Percentiles rank a stretch among this genome's conserved stretches.
These are phyloP conservation scores for Dictyostelium firmibasis DNA, from an alignment of 78 protist genomes.

Conservation along the genomic window DNA sequence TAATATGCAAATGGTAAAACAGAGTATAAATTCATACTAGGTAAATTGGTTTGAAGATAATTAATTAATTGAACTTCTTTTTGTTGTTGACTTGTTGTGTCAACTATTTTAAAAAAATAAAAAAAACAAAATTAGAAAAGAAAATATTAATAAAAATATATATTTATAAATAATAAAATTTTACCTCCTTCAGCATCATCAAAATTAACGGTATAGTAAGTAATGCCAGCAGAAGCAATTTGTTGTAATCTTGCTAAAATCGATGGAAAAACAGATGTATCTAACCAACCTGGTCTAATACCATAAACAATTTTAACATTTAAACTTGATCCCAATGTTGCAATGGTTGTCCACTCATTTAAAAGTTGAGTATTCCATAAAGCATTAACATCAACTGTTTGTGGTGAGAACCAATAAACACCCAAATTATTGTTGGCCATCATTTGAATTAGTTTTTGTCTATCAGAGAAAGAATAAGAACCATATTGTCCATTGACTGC, in stretches of 20 bases:
- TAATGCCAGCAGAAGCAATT: background rate
- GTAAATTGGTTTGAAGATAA: background rate
- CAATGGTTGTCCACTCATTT: background rate
- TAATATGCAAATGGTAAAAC: slow-evolving; percentile 12
- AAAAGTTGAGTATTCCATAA: slow-evolving; percentile 1
- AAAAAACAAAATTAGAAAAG: no score
- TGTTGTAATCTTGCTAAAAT: background rate
- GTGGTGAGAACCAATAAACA: slow-evolving; percentile 37
- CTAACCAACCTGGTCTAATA: slow-evolving; percentile 39
- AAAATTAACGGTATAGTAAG: slow-evolving; percentile 25
- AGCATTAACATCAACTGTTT: slow-evolving; percentile 5
- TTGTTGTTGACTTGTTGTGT: slow-evolving; percentile 2
- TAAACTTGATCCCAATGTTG: background rate
- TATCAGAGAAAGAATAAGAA: background rate
- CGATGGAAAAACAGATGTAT: background rate
- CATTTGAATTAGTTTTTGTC: slow-evolving; percentile 9
- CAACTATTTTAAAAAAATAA: background rate
- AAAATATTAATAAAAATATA: background rate
- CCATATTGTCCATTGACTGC: slow-evolving; percentile 54
- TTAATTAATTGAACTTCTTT: background rate
- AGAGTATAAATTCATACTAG: background rate
- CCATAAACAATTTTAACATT: slow-evolving; percentile 37
- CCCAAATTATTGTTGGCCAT: slow-evolving; percentile 25
- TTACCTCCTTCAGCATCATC: slow-evolving; percentile 67
- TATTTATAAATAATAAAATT: background rate